These are phyloP conservation scores for Penicillium manginii DNA, from an alignment of 495 filamentous ascomycete species.

Conservation along the genomic window DNA sequence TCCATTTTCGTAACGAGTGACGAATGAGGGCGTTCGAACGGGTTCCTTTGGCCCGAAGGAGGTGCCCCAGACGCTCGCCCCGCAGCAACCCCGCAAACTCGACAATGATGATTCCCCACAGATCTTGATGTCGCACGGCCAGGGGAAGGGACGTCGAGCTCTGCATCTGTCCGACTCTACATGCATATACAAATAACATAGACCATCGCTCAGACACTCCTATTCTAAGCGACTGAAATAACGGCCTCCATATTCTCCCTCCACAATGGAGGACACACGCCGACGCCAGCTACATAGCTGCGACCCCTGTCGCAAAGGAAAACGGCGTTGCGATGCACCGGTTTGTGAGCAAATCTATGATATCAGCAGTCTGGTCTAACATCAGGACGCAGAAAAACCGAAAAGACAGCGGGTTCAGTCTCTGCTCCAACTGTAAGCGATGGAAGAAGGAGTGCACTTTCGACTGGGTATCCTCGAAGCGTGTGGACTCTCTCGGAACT, in stretches of 20 bases:
- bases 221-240: background rate
- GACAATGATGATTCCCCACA: background rate
- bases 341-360: constrained; percentile 14
- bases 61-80: background rate
- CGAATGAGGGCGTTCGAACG: background rate
- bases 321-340: constrained; percentile 45
- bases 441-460: constrained; percentile 38
- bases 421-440: constrained; percentile 34
- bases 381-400: background rate
- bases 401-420: constrained; percentile 14
- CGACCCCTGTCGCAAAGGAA: constrained; percentile 50
- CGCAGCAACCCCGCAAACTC: constrained; percentile 1
- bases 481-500: background rate
- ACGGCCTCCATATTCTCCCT: background rate
- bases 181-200: background rate
- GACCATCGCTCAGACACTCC: background rate
- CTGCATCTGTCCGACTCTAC: background rate
- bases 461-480: constrained; percentile 27
- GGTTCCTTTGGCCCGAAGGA: constrained; percentile 2
- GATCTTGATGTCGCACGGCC: background rate
- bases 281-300: constrained; percentile 43
- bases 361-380: background rate
- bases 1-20: background rate
- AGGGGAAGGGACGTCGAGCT: background rate
- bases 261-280: constrained; percentile 6